Evolutionary conservation across 208 protist genomes (phyloP).

Genomic region (Strigomonas galati): DNA sequence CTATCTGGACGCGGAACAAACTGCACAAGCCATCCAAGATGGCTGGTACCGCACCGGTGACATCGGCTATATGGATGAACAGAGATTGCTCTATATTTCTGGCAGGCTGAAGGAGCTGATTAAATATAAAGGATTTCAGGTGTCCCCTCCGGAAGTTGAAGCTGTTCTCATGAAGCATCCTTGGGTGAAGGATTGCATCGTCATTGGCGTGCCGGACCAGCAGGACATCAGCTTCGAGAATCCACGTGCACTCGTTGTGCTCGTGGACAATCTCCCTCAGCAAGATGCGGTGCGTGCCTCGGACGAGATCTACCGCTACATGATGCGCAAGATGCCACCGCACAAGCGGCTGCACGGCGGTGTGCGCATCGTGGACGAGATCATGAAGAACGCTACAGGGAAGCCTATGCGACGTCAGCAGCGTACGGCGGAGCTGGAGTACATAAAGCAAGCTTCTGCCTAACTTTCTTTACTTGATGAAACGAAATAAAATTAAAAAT

Average conservation of each 20-base stretch:
- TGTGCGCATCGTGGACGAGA: constrained; percentile 44
- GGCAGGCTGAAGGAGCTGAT: constrained; percentile 90
- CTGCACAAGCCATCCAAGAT: constrained; percentile 34
- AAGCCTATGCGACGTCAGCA: constrained; percentile 78
- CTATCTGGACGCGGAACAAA: constrained; percentile 61
- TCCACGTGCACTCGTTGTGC: constrained; percentile 65
- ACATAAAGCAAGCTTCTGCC: constrained; percentile 38
- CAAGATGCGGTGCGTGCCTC: constrained; percentile 39
- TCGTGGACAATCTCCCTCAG: constrained; percentile 25
- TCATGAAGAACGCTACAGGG: constrained; percentile 27
- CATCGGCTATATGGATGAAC: constrained; percentile 51
- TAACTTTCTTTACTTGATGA: not conserved
- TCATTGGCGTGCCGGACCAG: constrained; percentile 58
- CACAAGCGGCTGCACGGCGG: constrained; percentile 75
- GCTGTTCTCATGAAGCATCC: constrained; percentile 54
- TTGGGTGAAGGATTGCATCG: constrained; percentile 57
- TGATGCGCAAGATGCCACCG: constrained; percentile 33
- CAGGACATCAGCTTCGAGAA: constrained; percentile 51
- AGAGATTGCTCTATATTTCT: constrained; percentile 36
- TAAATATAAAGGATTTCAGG: constrained; percentile 91
- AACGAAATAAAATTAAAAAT: no score
- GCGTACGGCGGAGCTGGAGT: constrained; percentile 28
- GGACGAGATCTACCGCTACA: constrained; percentile 39
- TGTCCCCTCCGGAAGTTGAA: constrained; percentile 80
- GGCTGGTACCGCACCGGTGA: constrained; percentile 79